Percentiles rank a stretch among this genome's conserved stretches.
Evolutionary conservation across 2,329 filamentous ascomycete genomes (phyloP).

Genomic region (Fusarium sp.): DNA sequence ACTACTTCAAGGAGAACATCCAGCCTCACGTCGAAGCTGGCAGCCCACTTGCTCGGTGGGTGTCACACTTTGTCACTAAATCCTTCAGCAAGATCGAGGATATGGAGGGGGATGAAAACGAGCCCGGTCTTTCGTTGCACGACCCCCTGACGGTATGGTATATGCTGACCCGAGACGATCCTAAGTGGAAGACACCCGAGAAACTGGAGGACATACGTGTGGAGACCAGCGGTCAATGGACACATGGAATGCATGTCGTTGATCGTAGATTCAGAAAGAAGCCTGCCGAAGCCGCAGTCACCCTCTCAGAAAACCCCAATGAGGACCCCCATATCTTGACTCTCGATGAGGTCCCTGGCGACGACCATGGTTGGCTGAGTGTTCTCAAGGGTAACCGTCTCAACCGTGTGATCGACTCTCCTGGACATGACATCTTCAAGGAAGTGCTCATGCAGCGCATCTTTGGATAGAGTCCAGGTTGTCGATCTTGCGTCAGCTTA

Average conservation of each 20-base stretch:
- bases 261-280: conserved; percentile 74
- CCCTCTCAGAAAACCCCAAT: conserved; percentile 53
- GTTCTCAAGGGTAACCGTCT: conserved; percentile 80
- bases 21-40: conserved; percentile 65
- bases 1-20: conserved; percentile 66
- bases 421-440: conserved; percentile 74
- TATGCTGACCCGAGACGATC: conserved; percentile 68
- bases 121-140: conserved; percentile 73
- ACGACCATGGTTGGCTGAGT: conserved; percentile 81
- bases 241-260: conserved; percentile 86
- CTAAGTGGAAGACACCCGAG: conserved; percentile 65
- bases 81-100: conserved; percentile 74
- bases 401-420: conserved; percentile 74
- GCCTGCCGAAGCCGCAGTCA: conserved; percentile 54
- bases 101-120: conserved; percentile 65
- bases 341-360: conserved; percentile 68
- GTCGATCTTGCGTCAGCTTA: conserved; percentile 24
- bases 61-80: conserved; percentile 74
- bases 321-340: conserved; percentile 52
- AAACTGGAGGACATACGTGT: conserved; percentile 84
- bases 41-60: conserved; percentile 79
- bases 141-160: conserved; percentile 86
- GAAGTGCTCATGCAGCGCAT: conserved; percentile 71
- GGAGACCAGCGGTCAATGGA: conserved; percentile 94
- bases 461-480: conserved; percentile 56